A percentile compares a stretch with the other conserved stretches of the same genome.
Conservation (phyloP, 228 moss, liverwort and hornwort genomes). For the Sphagnum magellanicum region DNA sequence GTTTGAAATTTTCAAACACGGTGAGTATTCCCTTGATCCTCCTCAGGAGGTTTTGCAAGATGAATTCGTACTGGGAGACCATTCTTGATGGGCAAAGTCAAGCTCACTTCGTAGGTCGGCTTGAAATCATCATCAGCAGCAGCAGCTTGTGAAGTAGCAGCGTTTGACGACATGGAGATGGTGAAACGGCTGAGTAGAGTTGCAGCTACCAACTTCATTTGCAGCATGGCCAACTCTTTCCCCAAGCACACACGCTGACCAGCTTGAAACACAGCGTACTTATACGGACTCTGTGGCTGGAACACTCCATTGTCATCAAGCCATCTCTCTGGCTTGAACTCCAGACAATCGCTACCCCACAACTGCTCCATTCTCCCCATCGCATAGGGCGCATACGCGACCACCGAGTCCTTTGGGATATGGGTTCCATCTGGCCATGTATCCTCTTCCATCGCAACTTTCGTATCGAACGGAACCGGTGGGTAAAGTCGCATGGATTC, state of each 20-base stretch:
- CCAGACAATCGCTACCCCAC: conserved; percentile 51
- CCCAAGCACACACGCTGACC: conserved; percentile 15
- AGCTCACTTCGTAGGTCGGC: not conserved
- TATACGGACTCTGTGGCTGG: conserved; percentile 12
- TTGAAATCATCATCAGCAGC: conserved; percentile 2
- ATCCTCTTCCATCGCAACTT: conserved; percentile 40
- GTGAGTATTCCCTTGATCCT: no score
- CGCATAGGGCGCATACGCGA: conserved; percentile 26
- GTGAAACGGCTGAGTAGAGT: conserved; percentile 6
- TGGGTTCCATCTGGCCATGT: conserved; percentile 39
- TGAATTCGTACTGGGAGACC: conserved; percentile 2
- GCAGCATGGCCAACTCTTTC: conserved; percentile 28
- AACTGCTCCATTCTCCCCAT: conserved; percentile 51
- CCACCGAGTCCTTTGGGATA: conserved; percentile 12
- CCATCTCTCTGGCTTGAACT: conserved; percentile 51
- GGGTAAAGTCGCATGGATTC: conserved; percentile 60
- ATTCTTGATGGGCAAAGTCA: conserved; percentile 12
- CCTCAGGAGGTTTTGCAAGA: no score
- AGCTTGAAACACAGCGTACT: conserved; percentile 18
- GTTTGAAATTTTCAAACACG: no score
- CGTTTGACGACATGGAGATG: not conserved
- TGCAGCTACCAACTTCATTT: conserved; percentile 28
- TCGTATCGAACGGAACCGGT: conserved; percentile 43
- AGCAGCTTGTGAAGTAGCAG: no score
- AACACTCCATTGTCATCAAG: conserved; percentile 14